These are phyloP conservation scores for Pichia sp. DNA, from an alignment of 1,139 yeast species.

Conservation along the genomic window DNA sequence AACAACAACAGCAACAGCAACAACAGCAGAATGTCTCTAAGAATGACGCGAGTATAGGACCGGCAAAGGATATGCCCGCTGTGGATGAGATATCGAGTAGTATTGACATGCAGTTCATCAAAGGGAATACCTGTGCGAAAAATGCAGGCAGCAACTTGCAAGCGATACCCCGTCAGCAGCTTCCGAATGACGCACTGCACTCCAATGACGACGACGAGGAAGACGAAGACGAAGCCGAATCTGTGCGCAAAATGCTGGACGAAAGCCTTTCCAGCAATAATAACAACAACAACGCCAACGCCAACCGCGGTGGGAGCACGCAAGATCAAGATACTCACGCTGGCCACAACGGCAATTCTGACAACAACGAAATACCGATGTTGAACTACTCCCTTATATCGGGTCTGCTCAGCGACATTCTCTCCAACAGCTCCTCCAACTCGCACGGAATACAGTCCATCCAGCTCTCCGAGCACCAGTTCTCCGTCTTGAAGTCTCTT, in stretches of 20 bases:
- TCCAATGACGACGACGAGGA: background rate
- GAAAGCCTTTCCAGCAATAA: background rate
- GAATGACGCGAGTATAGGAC: no score
- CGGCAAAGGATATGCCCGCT: no score
- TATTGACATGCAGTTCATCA: background rate
- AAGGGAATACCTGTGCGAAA: background rate
- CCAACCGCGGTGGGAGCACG: background rate
- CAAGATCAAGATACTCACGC: no score
- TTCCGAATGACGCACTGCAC: background rate
- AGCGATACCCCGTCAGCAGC: background rate
- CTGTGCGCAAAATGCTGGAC: background rate
- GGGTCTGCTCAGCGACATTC: slow-evolving; percentile 7
- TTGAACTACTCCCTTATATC: slow-evolving; percentile 10
- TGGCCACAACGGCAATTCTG: background rate
- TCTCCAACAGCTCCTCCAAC: slow-evolving; percentile 5
- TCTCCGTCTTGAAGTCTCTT: slow-evolving; percentile 1
- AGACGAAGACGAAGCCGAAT: background rate
- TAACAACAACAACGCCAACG: background rate
- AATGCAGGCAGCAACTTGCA: background rate
- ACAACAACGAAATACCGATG: background rate
- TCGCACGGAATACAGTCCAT: background rate
- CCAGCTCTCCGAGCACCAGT: slow-evolving; percentile 9
- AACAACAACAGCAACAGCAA: background rate
- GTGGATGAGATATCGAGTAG: background rate
- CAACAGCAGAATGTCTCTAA: background rate